Evolutionary conservation across 2,329 filamentous ascomycete species (phyloP), one percentile per base, ranked within the genome.

Genomic region (Orbilia oligospora): DNA sequence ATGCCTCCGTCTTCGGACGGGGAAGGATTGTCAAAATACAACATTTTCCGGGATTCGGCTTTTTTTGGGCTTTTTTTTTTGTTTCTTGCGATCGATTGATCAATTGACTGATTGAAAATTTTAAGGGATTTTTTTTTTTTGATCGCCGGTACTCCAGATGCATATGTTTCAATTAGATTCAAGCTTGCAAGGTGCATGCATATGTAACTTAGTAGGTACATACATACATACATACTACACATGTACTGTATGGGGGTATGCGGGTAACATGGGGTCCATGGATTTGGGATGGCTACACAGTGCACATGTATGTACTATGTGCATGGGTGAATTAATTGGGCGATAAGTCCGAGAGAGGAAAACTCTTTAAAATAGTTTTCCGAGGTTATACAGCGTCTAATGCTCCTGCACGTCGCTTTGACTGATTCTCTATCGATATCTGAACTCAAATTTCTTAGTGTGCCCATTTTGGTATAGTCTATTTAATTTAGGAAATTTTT

Each of bases 1-100:
- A 61, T 61, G 20, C 12, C 36, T 61, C 56, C 56, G 56, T 44
- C 56, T 61, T 44, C n/a, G 12, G 2, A 44, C 56, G 56, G 56
- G 20, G 30, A 3, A 48, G 56, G 20, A 16, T 41, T 61, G 56
- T 61, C 56, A 61, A 61, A 44, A 44, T 61, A 10, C 56, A 44
- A 61, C 33, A 44, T 61, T 61, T 61, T 27, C 56, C 56, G 36
- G 56, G 56, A 27, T 61, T 20, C 22, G n/a, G 36, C 9, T 27
- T 61, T 30, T 30, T 6, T 30, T 30, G 27, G 27, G n/a, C n/a
- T 30, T 30, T 30, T 30, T 30, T 3, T 30, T 30, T 6, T 27
- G 20, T 20, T 9, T 16, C 20, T 27, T 1, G 20, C 36, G n/a
- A 38, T 41, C 8, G 22, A 27, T n/a, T n/a, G 27, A 30, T 30